phyloP scores from a whole-genome alignment of 1,139 yeast species.

The Debaryomycetaceae sp. region DNA sequence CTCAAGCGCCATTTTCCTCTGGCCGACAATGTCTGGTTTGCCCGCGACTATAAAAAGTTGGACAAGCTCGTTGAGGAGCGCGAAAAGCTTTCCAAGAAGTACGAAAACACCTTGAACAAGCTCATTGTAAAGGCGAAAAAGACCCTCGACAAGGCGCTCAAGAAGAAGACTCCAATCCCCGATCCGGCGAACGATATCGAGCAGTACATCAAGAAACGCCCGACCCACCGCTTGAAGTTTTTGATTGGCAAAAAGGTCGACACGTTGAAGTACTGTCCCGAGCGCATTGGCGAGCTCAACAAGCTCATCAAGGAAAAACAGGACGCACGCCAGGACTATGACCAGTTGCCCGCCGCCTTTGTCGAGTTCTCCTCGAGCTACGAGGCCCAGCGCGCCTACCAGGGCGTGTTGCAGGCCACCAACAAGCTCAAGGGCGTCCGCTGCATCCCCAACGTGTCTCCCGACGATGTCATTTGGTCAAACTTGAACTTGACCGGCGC shows the following conservation, averaged over 20 bases:
- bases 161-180: slow-evolving; percentile 41
- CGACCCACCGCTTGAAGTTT: slow-evolving; percentile 47
- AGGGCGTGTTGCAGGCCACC: slow-evolving; percentile 59
- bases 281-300: slow-evolving; percentile 58
- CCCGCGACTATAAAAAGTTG: slow-evolving; percentile 46
- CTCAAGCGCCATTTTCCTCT: slow-evolving; percentile 51
- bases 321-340: slow-evolving; percentile 28
- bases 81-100: slow-evolving; percentile 38
- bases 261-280: slow-evolving; percentile 62
- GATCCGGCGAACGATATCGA: slow-evolving; percentile 52
- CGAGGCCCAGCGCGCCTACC: slow-evolving; percentile 84
- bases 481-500: slow-evolving; percentile 41
- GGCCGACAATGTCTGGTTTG: slow-evolving; percentile 50
- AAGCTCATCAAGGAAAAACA: slow-evolving; percentile 54
- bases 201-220: slow-evolving; percentile 55
- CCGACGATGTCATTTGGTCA: slow-evolving; percentile 77
- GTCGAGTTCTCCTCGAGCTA: slow-evolving; percentile 79
- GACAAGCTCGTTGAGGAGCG: slow-evolving; percentile 46
- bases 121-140: slow-evolving; percentile 48
- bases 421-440: slow-evolving; percentile 54
- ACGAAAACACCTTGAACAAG: slow-evolving; percentile 49
- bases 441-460: slow-evolving; percentile 49
- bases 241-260: slow-evolving; percentile 75
- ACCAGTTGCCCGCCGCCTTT: slow-evolving; percentile 64
- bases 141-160: slow-evolving; percentile 41